These are phyloP conservation scores for Hypoxylon sp. DNA, from an alignment of 2,329 filamentous ascomycete genomes.

Conservation along the genomic window DNA sequence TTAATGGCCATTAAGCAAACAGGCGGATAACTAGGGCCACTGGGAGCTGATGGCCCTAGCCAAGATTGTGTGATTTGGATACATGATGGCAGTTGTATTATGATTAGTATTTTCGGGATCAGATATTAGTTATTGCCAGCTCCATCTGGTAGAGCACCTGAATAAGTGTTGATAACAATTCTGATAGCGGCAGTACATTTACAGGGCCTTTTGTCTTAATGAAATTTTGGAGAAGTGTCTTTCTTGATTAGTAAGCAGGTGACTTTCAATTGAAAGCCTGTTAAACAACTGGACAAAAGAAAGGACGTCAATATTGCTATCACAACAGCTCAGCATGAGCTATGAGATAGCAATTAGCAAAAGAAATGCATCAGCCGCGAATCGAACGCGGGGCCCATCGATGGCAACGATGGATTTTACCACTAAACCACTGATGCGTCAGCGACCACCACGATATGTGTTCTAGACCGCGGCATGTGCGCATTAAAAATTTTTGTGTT, in stretches of 20 bases:
- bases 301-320: too few species aligned
- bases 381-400: conserved; percentile 54
- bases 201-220: too few species aligned
- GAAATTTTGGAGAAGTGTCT: too few species aligned
- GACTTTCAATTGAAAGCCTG: too few species aligned
- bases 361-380: conserved; percentile 22
- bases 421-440: conserved; percentile 64
- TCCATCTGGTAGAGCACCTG: too few species aligned
- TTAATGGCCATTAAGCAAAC: conserved; percentile 33
- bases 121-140: background rate
- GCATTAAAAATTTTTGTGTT: background rate
- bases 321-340: too few species aligned
- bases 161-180: too few species aligned
- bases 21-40: background rate
- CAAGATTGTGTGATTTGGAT: background rate
- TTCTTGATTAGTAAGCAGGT: too few species aligned
- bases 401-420: conserved; percentile 69
- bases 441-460: background rate
- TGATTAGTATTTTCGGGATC: background rate
- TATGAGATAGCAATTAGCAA: too few species aligned
- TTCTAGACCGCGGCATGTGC: background rate
- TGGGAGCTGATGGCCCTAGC: background rate
- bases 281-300: background rate
- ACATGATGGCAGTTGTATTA: conserved; percentile 1
- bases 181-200: too few species aligned